Percentiles rank a stretch among this genome's conserved stretches.
Evolutionary conservation across 345 rosid genomes (phyloP).

Genomic region (Cardamine resedifolia): DNA sequence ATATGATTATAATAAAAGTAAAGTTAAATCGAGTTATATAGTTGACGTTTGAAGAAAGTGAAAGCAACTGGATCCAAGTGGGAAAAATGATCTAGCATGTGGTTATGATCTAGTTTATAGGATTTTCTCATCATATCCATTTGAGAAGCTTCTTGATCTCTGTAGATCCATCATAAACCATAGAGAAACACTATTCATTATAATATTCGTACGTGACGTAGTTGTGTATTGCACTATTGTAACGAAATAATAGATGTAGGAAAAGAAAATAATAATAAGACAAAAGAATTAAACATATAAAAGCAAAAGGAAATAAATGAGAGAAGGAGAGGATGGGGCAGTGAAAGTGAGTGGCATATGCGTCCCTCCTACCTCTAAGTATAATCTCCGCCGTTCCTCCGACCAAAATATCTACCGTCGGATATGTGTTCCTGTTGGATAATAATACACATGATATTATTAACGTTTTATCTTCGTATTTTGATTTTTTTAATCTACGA

Average conservation of each 20-base stretch:
- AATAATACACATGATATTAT: not conserved
- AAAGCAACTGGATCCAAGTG: slow-evolving; percentile 17
- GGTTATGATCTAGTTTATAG: slow-evolving; percentile 30
- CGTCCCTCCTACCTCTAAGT: not conserved
- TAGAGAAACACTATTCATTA: not conserved
- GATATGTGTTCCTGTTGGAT: not conserved
- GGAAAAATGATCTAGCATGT: slow-evolving; percentile 29
- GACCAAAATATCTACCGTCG: slow-evolving; percentile 29
- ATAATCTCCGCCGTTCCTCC: slow-evolving; percentile 27
- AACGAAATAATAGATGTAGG: not conserved
- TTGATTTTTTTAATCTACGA: not conserved
- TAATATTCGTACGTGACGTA: slow-evolving; percentile 14
- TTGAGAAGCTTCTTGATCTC: slow-evolving; percentile 9
- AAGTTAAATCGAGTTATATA: not conserved
- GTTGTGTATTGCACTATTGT: slow-evolving; percentile 27
- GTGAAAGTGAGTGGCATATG: slow-evolving; percentile 34
- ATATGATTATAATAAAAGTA: not conserved
- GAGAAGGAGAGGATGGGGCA: slow-evolving; percentile 29
- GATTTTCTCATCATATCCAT: slow-evolving; percentile 30
- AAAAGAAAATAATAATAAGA: not conserved
- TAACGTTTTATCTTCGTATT: not conserved
- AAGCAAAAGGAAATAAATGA: slow-evolving; percentile 16
- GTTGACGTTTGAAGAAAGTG: not conserved
- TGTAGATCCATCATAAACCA: not conserved
- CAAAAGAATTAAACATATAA: slow-evolving; percentile 4